phyloP scores from a whole-genome alignment of 441 rosid genomes.

The Erysimum cheiri region DNA sequence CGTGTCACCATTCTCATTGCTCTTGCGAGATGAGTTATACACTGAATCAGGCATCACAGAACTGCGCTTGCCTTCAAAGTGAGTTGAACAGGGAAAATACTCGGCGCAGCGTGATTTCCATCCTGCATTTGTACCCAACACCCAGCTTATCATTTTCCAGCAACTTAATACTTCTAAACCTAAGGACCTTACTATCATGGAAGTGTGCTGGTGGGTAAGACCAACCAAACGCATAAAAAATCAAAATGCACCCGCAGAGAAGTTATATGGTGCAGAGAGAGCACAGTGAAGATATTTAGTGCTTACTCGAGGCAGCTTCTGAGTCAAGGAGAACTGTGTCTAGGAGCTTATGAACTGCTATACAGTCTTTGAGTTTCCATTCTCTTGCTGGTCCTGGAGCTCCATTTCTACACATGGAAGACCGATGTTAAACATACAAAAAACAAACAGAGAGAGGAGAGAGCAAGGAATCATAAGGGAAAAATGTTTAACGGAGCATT shows the following conservation, averaged over 20 bases:
- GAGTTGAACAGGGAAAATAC: conserved; percentile 74
- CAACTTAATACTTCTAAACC: conserved; percentile 10
- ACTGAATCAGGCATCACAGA: conserved; percentile 62
- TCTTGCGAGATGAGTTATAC: conserved; percentile 52
- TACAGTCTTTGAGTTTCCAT: conserved; percentile 95
- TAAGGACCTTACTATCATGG: conserved; percentile 18
- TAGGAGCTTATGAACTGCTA: conserved; percentile 77
- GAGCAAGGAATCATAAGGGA: conserved; percentile 19
- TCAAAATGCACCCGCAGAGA: conserved; percentile 12
- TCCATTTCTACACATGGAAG: conserved; percentile 55
- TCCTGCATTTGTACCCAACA: conserved; percentile 56
- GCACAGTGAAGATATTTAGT: conserved; percentile 19
- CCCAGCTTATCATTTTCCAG: conserved; percentile 9
- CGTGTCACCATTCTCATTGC: conserved; percentile 63
- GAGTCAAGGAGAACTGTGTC: conserved; percentile 59
- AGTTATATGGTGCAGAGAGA: conserved; percentile 17
- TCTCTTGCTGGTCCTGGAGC: conserved; percentile 64
- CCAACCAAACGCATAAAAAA: conserved; percentile 15
- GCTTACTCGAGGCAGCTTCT: conserved; percentile 89
- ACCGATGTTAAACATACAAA: conserved; percentile 17
- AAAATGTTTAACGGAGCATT: conserved; percentile 38
- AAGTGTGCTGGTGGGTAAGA: not conserved
- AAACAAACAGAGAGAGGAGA: conserved; percentile 12
- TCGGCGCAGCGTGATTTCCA: conserved; percentile 84
- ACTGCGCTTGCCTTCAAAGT: conserved; percentile 78